Percentiles rank a stretch among this genome's conserved stretches.
Conservation (phyloP, 257 asterid genomes). For the Nicotiana knightiana region DNA sequence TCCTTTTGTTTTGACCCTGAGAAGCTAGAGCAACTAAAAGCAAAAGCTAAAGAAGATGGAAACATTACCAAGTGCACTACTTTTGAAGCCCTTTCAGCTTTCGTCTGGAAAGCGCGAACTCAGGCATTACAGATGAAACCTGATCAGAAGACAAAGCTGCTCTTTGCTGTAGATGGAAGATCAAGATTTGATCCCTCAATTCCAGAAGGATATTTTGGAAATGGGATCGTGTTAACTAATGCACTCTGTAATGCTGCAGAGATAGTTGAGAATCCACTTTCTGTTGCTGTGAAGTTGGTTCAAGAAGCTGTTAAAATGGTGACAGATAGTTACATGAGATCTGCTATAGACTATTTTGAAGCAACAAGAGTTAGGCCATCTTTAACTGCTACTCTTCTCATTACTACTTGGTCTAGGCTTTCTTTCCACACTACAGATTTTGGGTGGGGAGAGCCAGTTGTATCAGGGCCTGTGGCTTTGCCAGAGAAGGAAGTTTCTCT, state of each 20-base stretch:
- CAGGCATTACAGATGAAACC: constrained; percentile 59
- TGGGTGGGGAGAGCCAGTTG: constrained; percentile 81
- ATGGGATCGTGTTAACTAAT: constrained; percentile 72
- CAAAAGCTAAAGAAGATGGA: constrained; percentile 46
- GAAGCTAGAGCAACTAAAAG: constrained; percentile 50
- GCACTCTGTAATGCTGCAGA: constrained; percentile 58
- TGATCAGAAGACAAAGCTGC: constrained; percentile 70
- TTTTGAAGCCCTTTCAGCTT: constrained; percentile 80
- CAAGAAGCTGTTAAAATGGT: constrained; percentile 70
- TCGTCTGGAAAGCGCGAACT: constrained; percentile 69
- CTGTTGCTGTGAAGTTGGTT: constrained; percentile 48
- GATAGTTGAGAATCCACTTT: constrained; percentile 43
- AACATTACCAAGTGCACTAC: constrained; percentile 54
- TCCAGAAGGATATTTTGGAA: constrained; percentile 72
- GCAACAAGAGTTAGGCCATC: constrained; percentile 74
- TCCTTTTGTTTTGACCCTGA: constrained; percentile 66
- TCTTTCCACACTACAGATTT: constrained; percentile 79
- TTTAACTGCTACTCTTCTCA: constrained; percentile 62
- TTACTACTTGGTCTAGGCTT: constrained; percentile 79
- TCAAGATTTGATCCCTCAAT: constrained; percentile 61
- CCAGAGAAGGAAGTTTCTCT: constrained; percentile 82
- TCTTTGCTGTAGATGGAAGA: constrained; percentile 85
- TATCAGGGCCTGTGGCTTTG: constrained; percentile 69
- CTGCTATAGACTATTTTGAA: constrained; percentile 77
- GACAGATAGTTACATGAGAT: constrained; percentile 64